A percentile compares a stretch with the other conserved stretches of the same genome.
Conservation (phyloP, 352 stramenopile species). For the Globisporangium perplexum region DNA sequence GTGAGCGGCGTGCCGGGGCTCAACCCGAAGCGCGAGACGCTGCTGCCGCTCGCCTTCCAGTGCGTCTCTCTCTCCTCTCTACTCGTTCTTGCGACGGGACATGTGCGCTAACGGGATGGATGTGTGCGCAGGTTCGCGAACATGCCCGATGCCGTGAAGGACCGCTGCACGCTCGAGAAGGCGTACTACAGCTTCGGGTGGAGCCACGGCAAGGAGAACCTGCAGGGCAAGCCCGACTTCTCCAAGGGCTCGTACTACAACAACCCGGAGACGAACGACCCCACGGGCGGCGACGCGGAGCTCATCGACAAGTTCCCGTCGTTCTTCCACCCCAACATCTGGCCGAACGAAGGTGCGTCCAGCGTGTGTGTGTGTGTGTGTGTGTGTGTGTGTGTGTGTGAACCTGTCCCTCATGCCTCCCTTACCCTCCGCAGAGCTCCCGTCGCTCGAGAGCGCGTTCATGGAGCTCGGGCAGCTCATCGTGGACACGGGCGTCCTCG, state of each 20-base stretch:
- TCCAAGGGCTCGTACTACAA: slow-evolving; percentile 97
- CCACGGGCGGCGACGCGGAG: slow-evolving; percentile 64
- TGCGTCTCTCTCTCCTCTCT: slow-evolving; percentile 19
- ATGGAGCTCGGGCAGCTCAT: slow-evolving; percentile 91
- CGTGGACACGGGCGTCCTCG: slow-evolving; percentile 86
- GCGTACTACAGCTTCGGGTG: slow-evolving; percentile 95
- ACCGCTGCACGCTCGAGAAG: slow-evolving; percentile 76
- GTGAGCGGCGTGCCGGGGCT: slow-evolving; percentile 85
- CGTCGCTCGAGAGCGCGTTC: slow-evolving; percentile 82
- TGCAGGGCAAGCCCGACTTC: slow-evolving; percentile 90
- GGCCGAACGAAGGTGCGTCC: slow-evolving; percentile 44
- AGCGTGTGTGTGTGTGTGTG: not conserved
- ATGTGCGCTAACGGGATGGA: not conserved
- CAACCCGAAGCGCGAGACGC: slow-evolving; percentile 48
- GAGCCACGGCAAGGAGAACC: slow-evolving; percentile 95
- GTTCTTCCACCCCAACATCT: slow-evolving; percentile 95
- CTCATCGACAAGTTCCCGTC: slow-evolving; percentile 79
- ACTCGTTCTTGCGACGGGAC: not conserved
- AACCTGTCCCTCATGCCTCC: not conserved
- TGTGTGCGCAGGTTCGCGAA: slow-evolving; percentile 40
- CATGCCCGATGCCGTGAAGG: slow-evolving; percentile 74
- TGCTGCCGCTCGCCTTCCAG: slow-evolving; percentile 86
- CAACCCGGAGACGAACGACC: slow-evolving; percentile 91
- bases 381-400: not conserved
- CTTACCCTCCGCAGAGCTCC: slow-evolving; percentile 34